phyloP scores from a whole-genome alignment of 371 early-diverging fungal genomes.

The Globomyces sp. region DNA sequence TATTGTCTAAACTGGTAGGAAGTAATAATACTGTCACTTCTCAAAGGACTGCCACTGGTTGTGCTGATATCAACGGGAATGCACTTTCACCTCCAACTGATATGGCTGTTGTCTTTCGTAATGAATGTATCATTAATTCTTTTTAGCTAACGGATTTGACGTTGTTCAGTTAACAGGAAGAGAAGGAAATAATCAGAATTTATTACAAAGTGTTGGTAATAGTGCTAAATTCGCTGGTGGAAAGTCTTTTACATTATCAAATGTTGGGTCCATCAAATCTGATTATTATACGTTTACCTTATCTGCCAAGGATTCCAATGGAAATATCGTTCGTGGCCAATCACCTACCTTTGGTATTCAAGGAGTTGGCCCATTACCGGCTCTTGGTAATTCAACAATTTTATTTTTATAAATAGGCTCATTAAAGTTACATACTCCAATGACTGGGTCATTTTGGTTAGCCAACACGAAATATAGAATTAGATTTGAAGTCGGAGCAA shows the following conservation, averaged over 20 bases:
- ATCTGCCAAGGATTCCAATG: conserved; percentile 7
- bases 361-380: conserved; percentile 5
- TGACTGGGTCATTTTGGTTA: conserved; percentile 15
- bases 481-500: conserved; percentile 8
- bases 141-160: too few species aligned
- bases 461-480: conserved; percentile 15
- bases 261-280: not conserved
- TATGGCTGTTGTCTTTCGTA: not conserved
- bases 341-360: conserved; percentile 4
- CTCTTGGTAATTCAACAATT: not conserved
- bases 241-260: conserved; percentile 11
- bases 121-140: not conserved
- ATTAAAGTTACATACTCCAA: conserved; percentile 6
- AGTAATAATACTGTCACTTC: too few species aligned
- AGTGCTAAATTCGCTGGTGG: not conserved
- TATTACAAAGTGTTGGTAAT: too few species aligned
- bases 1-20: too few species aligned
- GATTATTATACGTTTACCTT: conserved; percentile 14
- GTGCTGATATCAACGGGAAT: too few species aligned
- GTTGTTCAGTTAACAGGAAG: too few species aligned
- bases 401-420: too few species aligned
- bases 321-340: conserved; percentile 15
- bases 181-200: not conserved
- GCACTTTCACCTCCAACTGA: too few species aligned
- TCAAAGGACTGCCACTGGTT: too few species aligned